phyloP scores from a whole-genome alignment of 169 alveolate species.

The Eimeria brunetti region DNA sequence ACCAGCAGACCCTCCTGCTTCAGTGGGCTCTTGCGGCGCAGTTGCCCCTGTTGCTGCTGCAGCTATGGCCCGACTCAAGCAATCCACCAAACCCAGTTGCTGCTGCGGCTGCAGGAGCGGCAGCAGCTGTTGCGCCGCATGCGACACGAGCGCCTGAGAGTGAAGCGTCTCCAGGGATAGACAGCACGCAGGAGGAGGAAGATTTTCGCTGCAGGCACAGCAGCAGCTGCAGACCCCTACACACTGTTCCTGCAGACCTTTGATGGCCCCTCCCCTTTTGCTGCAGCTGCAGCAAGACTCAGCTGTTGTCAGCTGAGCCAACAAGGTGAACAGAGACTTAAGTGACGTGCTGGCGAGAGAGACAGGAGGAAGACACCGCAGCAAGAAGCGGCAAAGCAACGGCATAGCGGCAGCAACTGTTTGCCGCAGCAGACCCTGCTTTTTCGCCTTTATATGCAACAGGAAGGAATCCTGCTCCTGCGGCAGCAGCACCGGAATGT shows the following conservation, averaged over 20 bases:
- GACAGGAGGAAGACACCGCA: constrained; percentile 20
- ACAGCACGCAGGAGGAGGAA: constrained; percentile 4
- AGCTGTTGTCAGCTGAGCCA: constrained; percentile 30
- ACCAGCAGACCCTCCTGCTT: not conserved
- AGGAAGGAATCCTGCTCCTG: constrained; percentile 10
- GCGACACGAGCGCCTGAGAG: constrained; percentile 63
- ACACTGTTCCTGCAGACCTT: constrained; percentile 22
- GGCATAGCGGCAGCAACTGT: constrained; percentile 28
- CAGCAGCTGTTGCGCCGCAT: constrained; percentile 63
- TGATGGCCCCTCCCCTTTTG: constrained; percentile 17
- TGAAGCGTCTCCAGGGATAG: constrained; percentile 64
- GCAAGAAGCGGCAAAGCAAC: constrained; percentile 47
- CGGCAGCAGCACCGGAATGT: constrained; percentile 16
- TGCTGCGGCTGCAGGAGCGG: constrained; percentile 56
- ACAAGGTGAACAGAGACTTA: constrained; percentile 9
- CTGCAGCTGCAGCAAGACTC: constrained; percentile 41
- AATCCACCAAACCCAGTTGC: constrained; percentile 36
- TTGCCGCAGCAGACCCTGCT: constrained; percentile 38
- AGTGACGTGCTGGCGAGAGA: constrained; percentile 25
- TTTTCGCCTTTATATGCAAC: constrained; percentile 5
- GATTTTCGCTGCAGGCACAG: constrained; percentile 20
- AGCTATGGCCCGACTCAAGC: constrained; percentile 54
- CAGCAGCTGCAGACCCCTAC: constrained; percentile 25
- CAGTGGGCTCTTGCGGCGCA: not conserved
- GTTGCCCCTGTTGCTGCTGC: constrained; percentile 61